phyloP scores from a whole-genome alignment of 371 early-diverging fungal genomes.

The Cokeromyces recurvatus region DNA sequence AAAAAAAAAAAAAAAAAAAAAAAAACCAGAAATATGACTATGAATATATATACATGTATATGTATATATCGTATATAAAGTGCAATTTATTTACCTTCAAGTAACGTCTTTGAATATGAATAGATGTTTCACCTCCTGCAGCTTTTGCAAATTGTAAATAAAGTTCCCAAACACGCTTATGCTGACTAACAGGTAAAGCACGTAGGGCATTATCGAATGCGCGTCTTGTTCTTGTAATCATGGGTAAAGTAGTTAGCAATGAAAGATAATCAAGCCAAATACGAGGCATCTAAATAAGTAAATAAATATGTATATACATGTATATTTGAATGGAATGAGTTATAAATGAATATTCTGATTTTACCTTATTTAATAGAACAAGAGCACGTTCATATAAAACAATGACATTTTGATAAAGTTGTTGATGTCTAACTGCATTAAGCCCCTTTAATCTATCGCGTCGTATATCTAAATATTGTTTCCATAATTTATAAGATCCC shows the following conservation, averaged over 20 bases:
- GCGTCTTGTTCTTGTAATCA: conserved; percentile 71
- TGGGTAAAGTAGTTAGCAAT: conserved; percentile 69
- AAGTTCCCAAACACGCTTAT: conserved; percentile 82
- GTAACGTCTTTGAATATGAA: conserved; percentile 78
- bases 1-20: not conserved
- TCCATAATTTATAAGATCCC: conserved; percentile 96
- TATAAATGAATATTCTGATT: no score
- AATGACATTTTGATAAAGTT: conserved; percentile 64
- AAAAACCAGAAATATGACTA: not conserved
- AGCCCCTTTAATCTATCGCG: conserved; percentile 44
- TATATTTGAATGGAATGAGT: no score
- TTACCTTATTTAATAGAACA: conserved; percentile 84
- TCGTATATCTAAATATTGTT: conserved; percentile 78
- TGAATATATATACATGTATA: not conserved
- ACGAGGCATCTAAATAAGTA: conserved; percentile 64
- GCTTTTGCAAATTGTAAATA: conserved; percentile 79
- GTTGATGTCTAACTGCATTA: conserved; percentile 45
- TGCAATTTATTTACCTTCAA: conserved; percentile 64
- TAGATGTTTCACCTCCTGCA: conserved; percentile 80
- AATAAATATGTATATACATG: conserved; percentile 9
- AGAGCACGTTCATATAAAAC: conserved; percentile 83
- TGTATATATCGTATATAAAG: no score
- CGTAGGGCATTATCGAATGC: conserved; percentile 89
- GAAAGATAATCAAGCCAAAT: conserved; percentile 77
- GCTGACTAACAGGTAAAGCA: conserved; percentile 92